These are phyloP conservation scores for Ramularia endophylla DNA, from an alignment of 2,329 filamentous ascomycete species.

Conservation along the genomic window DNA sequence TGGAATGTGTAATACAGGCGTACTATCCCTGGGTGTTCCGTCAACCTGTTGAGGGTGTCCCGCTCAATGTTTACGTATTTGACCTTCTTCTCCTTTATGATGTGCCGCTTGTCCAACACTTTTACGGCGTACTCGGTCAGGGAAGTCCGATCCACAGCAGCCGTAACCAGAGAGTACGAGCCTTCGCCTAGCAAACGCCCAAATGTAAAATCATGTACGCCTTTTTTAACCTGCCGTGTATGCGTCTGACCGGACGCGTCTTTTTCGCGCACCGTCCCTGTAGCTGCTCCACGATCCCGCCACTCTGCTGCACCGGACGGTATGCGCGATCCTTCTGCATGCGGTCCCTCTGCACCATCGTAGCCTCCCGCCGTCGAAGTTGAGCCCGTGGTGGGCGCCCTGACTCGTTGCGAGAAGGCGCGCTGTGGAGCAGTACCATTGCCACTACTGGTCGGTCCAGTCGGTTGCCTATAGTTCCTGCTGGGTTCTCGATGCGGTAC, in stretches of 20 bases:
- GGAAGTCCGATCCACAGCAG: constrained; percentile 88
- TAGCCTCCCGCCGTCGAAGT: constrained; percentile 16
- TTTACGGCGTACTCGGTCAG: constrained; percentile 97
- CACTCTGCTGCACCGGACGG: constrained; percentile 76
- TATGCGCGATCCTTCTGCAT: constrained; percentile 43
- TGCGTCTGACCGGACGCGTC: constrained; percentile 73
- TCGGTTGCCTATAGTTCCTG: constrained; percentile 57
- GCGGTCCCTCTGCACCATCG: constrained; percentile 19
- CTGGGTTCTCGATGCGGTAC: constrained; percentile 62
- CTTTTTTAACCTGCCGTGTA: constrained; percentile 85
- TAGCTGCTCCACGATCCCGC: constrained; percentile 91
- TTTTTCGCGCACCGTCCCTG: constrained; percentile 72
- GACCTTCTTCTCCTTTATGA: constrained; percentile 99
- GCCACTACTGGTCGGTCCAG: constrained; percentile 50
- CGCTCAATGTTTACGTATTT: constrained; percentile 99
- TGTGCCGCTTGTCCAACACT: constrained; percentile 95
- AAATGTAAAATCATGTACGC: constrained; percentile 94
- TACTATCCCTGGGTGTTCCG: constrained; percentile 93
- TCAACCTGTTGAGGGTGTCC: constrained; percentile 91
- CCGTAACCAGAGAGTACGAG: constrained; percentile 93
- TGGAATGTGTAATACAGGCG: constrained; percentile 98
- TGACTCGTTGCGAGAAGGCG: constrained; percentile 63
- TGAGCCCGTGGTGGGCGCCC: constrained; percentile 21
- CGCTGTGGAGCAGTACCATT: constrained; percentile 63
- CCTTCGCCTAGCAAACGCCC: constrained; percentile 87